Base-by-base conservation (phyloP, 148 eudicot species). In the Chenopodium formosanum region DNA sequence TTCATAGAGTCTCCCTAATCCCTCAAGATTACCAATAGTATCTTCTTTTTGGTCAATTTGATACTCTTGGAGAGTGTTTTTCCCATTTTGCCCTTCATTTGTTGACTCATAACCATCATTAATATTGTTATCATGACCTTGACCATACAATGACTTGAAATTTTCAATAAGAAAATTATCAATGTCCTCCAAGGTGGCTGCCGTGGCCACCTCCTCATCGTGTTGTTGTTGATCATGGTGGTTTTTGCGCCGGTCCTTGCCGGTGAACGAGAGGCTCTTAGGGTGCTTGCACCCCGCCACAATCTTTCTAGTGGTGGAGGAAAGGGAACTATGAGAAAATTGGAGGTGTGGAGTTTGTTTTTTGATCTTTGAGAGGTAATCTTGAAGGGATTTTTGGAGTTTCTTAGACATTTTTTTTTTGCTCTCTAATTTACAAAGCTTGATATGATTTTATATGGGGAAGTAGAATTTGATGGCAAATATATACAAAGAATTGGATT, bases 101-200 rank as follows among this genome's bases (percentile, higher is more conserved):
- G 48, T 31, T 9, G 31, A 23, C 47, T 25, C 75, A 52, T 80
- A 16, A 4, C 72, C 40, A 2, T 60, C n/a, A 27, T 34, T 1
- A 31, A 20, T 50, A 50, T 40, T 17, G 7, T 65, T 81, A 22
- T 71, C 73, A 32, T 29, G 40, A 10, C 89, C 87, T 16, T 88
- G 72, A 4, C 56, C 64, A 31, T 89, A 93, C 34, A 91, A 80
- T 0, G 97, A 90, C 29, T 81, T 89, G 77, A 93, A 93, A 70
- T 91, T 93, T 76, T 93, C 94, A 3, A 85, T 70, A 3, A 91
- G 69, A 79, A 93, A 93, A 27, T 80, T 79, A 34, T 93, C 97
- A 6, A 91, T 77, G 66, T 90, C 94, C 34, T 88, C 89, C 2
- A 91, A 84, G 0, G 94, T 91, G 5, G 91, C 93, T 27, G 92